Evolutionary conservation across 108 stramenopile species (phyloP), one percentile per base, ranked within the genome.

Genomic region (Nitzschia sp.): DNA sequence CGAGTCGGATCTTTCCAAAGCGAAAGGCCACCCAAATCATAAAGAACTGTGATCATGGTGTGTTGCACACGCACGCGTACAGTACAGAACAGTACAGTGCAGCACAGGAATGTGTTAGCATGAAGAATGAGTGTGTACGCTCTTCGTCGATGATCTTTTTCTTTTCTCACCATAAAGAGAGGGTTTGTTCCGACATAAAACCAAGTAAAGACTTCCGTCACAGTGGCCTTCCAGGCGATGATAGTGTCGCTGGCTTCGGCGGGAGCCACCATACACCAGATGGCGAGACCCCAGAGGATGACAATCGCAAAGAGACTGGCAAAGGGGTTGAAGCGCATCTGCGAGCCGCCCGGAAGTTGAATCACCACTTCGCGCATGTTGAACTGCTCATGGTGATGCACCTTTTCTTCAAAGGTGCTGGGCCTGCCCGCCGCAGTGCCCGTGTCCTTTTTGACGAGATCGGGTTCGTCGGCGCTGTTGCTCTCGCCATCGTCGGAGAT

Each of bases 1-100:
- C 87, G 4, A 88, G 66, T 68, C 80, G 80, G 47, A 84, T 61
- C 32, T 85, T 30, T 11, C 83, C 83, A 55, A 64, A 85, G 17
- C 75, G 74, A 58, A 36, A 79, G 26, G 71, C 82, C 17, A 79
- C 38, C 48, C 47, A 83, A 35, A 83, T 2, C 32, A 83, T 59
- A 61, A 77, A 83, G 35, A 79, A 75, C 23, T 64, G 45, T 21
- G 78, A 47, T n/a, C n/a, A n/a, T 44, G 15, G 41, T 9, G 41
- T 15, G 15, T 44, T 44, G 9, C 41, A 13, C 41, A 44, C 41
- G 41, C 41, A 44, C 9, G 15, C 41, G 29, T 19, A 17, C 1
- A 32, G 29, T 9, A 32, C 17, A 27, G 33, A 58, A 2, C 21
- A 46, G 45, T 21, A 23, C 11, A 36, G 52, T 34, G 11, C 1